Percentiles rank a stretch among this genome's conserved stretches.
Evolutionary conservation across 2,329 filamentous ascomycete species (phyloP).

Genomic region (Hypomyces rosellus): DNA sequence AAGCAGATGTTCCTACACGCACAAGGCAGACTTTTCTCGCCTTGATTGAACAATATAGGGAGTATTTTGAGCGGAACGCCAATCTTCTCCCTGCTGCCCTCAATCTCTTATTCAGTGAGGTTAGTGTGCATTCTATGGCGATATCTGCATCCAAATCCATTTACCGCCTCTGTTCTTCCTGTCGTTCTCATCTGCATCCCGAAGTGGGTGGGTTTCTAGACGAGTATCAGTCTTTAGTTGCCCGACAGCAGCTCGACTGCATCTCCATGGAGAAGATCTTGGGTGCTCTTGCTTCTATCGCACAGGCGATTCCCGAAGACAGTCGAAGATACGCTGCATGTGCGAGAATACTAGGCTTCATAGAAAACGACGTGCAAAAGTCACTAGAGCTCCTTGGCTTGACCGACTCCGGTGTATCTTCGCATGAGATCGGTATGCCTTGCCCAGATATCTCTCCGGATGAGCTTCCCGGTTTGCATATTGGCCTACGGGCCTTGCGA

Average conservation of each 20-base stretch:
- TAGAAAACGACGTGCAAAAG: slow-evolving; percentile 49
- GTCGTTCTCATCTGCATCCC: slow-evolving; percentile 59
- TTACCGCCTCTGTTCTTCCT: slow-evolving; percentile 66
- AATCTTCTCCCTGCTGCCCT: slow-evolving; percentile 63
- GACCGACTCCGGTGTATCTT: not conserved
- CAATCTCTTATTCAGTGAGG: slow-evolving; percentile 65
- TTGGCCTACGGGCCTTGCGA: slow-evolving; percentile 52
- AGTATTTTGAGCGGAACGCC: slow-evolving; percentile 68
- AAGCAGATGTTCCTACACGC: slow-evolving; percentile 51
- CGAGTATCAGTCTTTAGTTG: slow-evolving; percentile 61
- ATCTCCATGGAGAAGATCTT: slow-evolving; percentile 67
- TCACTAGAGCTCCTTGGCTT: slow-evolving; percentile 18
- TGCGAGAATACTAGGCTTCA: slow-evolving; percentile 51
- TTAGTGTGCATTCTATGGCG: slow-evolving; percentile 56
- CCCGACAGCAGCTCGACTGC: slow-evolving; percentile 52
- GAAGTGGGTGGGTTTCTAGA: slow-evolving; percentile 64
- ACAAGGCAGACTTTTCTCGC: slow-evolving; percentile 63
- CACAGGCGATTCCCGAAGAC: slow-evolving; percentile 62
- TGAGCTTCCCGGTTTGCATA: slow-evolving; percentile 41
- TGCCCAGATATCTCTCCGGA: slow-evolving; percentile 27
- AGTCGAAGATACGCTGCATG: slow-evolving; percentile 48
- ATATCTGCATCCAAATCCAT: slow-evolving; percentile 70
- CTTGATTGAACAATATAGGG: slow-evolving; percentile 65
- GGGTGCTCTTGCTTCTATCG: slow-evolving; percentile 66
- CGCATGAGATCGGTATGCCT: slow-evolving; percentile 9